Conservation (phyloP, 768 basidiomycete species). For the Collybia sp. region DNA sequence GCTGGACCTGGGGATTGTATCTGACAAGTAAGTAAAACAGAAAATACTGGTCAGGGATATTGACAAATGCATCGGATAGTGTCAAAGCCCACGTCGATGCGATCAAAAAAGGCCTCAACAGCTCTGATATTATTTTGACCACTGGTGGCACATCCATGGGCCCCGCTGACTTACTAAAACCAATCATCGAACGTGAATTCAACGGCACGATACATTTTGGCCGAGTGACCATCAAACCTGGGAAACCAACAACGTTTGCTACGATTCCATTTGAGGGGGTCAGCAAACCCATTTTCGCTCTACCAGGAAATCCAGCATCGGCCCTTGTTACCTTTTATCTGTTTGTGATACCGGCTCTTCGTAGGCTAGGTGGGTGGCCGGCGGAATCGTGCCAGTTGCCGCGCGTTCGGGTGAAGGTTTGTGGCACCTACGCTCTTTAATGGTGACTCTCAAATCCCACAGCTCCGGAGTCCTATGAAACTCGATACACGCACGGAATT, state of each 20-base stretch:
- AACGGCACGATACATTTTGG: conserved; percentile 81
- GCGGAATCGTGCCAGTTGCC: conserved; percentile 49
- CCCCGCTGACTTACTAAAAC: conserved; percentile 80
- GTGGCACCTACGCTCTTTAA: conserved; percentile 11
- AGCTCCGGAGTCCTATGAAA: conserved; percentile 58
- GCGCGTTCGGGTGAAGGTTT: conserved; percentile 59
- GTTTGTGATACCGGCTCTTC: conserved; percentile 78
- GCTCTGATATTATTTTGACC: conserved; percentile 73
- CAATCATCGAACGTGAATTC: conserved; percentile 78
- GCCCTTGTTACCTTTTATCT: conserved; percentile 84
- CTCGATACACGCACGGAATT: conserved; percentile 78
- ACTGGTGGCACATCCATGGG: conserved; percentile 95
- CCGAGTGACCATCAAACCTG: conserved; percentile 76
- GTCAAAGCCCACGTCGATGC: conserved; percentile 53
- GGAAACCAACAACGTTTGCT: conserved; percentile 90
- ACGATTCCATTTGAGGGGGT: conserved; percentile 49
- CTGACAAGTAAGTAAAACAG: conserved; percentile 53
- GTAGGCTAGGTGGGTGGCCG: conserved; percentile 68
- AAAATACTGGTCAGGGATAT: background rate
- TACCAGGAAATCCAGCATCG: conserved; percentile 87
- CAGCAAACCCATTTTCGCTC: conserved; percentile 69
- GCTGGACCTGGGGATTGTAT: conserved; percentile 75
- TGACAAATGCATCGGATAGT: conserved; percentile 23
- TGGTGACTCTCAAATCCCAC: conserved; percentile 1
- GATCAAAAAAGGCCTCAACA: conserved; percentile 50